Evolutionary conservation across 2,329 filamentous ascomycete genomes (phyloP), one percentile per base, ranked within the genome.

Genomic region (Arthrobotrys entomopaga): DNA sequence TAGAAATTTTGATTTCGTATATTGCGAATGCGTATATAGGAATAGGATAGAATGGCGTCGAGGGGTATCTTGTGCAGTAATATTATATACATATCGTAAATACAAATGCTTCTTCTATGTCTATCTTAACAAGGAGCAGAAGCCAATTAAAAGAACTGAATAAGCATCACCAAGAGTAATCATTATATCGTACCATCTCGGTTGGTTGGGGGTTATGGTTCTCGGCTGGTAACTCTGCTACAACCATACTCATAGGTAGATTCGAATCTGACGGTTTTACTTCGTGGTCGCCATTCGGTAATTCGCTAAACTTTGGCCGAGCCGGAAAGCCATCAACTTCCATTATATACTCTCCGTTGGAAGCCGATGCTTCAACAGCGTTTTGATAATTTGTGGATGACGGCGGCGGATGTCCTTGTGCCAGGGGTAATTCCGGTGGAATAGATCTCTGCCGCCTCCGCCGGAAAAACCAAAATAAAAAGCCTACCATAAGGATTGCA

Each of bases 301-400:
- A 19, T 20, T 64, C 65, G 13, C 53, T 64, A 20, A 43, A 52
- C 3, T 50, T 24, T n/a, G 58, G 65, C 24, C 65, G 53, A 4
- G 13, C n/a, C 16, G 65, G 42, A 10, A 56, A 61, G 7, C 57
- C 65, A 38, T 70, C 58, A 5, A 64, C 50, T 15, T 70, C 65
- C 20, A 56, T 48, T 7, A 58, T 48, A 7, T 34, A 20, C 13
- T 24, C 15, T 20, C 29, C 42, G 16, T 40, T 19, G 8, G 54
- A 7, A n/a, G 24, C 58, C 5, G 57, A 40, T 2, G 26, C 57
- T 22, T 56, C 65, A 15, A 57, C 58, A 8, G 48, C 34, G 2
- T 50, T 38, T 7, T 1, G 6, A 8, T 34, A 10, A 34, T 34
- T 5, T 34, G 29, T 34, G 6, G 29, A 8, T 10, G 29, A 10